phyloP scores from a whole-genome alignment of 768 basidiomycete species.

The Trametes gibbosa region DNA sequence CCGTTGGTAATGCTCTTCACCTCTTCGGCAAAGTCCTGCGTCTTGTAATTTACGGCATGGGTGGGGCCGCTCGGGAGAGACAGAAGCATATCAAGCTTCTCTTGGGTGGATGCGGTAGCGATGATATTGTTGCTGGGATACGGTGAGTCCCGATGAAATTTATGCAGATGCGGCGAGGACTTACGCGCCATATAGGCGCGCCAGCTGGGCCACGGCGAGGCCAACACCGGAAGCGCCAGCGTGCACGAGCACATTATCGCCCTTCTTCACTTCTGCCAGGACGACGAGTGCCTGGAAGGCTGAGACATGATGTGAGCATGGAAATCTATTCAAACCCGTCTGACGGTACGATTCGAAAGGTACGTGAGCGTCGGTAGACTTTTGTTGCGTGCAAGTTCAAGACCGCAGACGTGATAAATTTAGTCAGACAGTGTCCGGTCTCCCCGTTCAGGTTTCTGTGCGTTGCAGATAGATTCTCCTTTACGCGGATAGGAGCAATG shows the following conservation, averaged over 20 bases:
- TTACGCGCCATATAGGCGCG: conserved; percentile 71
- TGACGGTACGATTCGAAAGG: too few species aligned
- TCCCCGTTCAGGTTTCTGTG: too few species aligned
- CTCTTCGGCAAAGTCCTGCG: conserved; percentile 72
- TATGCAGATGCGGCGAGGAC: conserved; percentile 30
- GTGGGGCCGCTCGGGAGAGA: conserved; percentile 67
- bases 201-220: conserved; percentile 83
- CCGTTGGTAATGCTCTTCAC: conserved; percentile 65
- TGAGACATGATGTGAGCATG: conserved; percentile 21
- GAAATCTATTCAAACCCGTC: too few species aligned
- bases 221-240: conserved; percentile 92
- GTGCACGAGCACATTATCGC: conserved; percentile 81
- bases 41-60: conserved; percentile 81
- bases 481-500: too few species aligned
- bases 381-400: too few species aligned
- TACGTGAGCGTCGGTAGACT: too few species aligned
- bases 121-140: conserved; percentile 59
- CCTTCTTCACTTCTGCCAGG: conserved; percentile 63
- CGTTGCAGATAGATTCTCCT: too few species aligned
- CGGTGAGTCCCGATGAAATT: conserved; percentile 2
- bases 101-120: conserved; percentile 81
- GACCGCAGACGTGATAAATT: too few species aligned
- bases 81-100: conserved; percentile 78
- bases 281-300: conserved; percentile 66
- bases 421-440: too few species aligned